These are phyloP conservation scores for Sugiyamaella valdiviana DNA, from an alignment of 805 yeast genomes.

Conservation along the genomic window DNA sequence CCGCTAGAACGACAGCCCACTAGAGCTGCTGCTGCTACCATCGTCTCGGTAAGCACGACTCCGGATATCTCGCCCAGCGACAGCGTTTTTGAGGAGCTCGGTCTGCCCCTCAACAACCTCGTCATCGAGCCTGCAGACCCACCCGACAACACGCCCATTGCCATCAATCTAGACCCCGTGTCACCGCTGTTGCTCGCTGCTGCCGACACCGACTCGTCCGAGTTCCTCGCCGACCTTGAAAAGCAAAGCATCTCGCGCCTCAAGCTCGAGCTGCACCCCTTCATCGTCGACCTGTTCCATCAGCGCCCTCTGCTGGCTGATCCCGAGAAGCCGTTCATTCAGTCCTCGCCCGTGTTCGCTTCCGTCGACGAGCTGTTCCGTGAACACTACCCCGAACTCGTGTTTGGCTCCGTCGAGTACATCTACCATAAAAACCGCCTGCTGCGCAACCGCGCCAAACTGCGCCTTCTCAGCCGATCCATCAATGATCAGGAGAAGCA, in stretches of 20 bases:
- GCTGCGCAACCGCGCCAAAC: slow-evolving; percentile 20
- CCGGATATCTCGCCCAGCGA: not conserved
- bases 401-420: slow-evolving; percentile 11
- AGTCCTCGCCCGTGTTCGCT: slow-evolving; percentile 20
- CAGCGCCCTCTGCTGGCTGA: slow-evolving; percentile 20
- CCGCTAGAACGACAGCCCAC: too few relatives aligned
- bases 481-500: slow-evolving; percentile 14
- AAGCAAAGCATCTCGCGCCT: slow-evolving; percentile 12
- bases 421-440: slow-evolving; percentile 17
- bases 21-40: not conserved
- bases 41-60: not conserved
- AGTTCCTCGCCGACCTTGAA: slow-evolving; percentile 12
- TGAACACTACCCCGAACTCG: slow-evolving; percentile 19
- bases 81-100: not conserved
- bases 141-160: slow-evolving; percentile 7
- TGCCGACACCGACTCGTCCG: slow-evolving; percentile 10
- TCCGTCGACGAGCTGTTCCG: slow-evolving; percentile 17
- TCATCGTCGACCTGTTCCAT: slow-evolving; percentile 19
- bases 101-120: not conserved
- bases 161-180: slow-evolving; percentile 19
- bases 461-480: slow-evolving; percentile 11
- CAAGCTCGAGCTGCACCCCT: slow-evolving; percentile 16
- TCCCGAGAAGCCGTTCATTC: slow-evolving; percentile 22
- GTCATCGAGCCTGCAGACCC: slow-evolving; percentile 9
- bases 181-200: slow-evolving; percentile 18